Conservation (phyloP, 169 alveolate species). For the Hepatocystis sp. region DNA sequence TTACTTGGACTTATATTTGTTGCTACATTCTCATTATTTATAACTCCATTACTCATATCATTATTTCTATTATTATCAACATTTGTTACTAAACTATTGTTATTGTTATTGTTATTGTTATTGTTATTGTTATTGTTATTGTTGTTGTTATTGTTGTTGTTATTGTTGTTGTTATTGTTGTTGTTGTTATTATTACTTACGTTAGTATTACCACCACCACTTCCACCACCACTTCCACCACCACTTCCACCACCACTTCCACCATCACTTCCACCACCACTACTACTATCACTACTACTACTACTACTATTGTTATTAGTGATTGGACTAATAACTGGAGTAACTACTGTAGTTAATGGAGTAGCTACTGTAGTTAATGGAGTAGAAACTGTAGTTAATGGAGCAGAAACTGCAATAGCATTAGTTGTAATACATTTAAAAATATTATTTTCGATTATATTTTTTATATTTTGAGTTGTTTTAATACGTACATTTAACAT, state of each 20-base stretch:
- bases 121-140: too few relatives aligned
- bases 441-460: slow-evolving; percentile 63
- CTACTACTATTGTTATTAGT: not conserved
- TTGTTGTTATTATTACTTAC: too few relatives aligned
- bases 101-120: not conserved
- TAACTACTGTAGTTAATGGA: too few relatives aligned
- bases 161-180: not conserved
- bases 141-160: not conserved
- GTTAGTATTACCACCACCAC: too few relatives aligned
- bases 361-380: too few relatives aligned
- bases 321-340: too few relatives aligned
- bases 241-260: not conserved
- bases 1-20: too few relatives aligned
- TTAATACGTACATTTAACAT: slow-evolving; percentile 68
- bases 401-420: too few relatives aligned
- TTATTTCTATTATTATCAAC: not conserved
- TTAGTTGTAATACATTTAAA: too few relatives aligned
- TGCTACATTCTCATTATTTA: slow-evolving; percentile 1
- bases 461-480: slow-evolving; percentile 60
- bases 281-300: slow-evolving; percentile 3
- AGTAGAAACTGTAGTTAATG: too few relatives aligned
- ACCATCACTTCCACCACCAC: not conserved
- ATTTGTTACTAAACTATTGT: not conserved
- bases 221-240: too few relatives aligned
- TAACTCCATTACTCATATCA: not conserved